These are phyloP conservation scores for Aphanomyces euteiches DNA, from an alignment of 352 stramenopile species.

Conservation along the genomic window DNA sequence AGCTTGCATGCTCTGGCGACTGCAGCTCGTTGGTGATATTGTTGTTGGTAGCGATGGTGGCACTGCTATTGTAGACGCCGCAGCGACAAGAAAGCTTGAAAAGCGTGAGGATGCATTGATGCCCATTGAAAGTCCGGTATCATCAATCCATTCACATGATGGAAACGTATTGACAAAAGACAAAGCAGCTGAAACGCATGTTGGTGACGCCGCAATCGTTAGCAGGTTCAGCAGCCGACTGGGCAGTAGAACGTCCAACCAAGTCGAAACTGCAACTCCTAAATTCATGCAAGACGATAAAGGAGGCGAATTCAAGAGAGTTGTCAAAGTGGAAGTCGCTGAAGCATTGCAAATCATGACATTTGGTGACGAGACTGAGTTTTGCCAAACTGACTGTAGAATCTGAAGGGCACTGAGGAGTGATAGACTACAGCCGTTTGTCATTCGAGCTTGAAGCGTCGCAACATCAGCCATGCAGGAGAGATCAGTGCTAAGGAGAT, in stretches of 20 bases:
- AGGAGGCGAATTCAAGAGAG: background rate
- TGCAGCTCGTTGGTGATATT: background rate
- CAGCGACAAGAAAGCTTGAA: background rate
- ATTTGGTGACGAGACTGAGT: no score
- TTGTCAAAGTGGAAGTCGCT: no score
- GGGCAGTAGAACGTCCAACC: background rate
- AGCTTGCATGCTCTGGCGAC: background rate
- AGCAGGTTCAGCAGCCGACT: background rate
- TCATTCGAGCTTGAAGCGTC: no score
- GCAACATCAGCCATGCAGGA: no score
- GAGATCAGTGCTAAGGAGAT: no score
- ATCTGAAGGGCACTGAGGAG: no score
- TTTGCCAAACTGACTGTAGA: no score
- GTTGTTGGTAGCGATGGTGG: background rate
- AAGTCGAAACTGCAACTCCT: background rate
- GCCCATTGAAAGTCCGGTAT: background rate
- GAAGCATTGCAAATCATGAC: no score
- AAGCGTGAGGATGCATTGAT: background rate
- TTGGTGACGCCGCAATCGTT: background rate
- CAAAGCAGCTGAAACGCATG: background rate
- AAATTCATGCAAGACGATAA: background rate
- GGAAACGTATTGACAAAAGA: conserved; percentile 1
- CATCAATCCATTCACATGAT: background rate
- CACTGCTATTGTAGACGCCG: background rate
- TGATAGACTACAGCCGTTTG: no score